Conservation (phyloP, 352 stramenopile genomes). For the Phytopythium vexans region DNA sequence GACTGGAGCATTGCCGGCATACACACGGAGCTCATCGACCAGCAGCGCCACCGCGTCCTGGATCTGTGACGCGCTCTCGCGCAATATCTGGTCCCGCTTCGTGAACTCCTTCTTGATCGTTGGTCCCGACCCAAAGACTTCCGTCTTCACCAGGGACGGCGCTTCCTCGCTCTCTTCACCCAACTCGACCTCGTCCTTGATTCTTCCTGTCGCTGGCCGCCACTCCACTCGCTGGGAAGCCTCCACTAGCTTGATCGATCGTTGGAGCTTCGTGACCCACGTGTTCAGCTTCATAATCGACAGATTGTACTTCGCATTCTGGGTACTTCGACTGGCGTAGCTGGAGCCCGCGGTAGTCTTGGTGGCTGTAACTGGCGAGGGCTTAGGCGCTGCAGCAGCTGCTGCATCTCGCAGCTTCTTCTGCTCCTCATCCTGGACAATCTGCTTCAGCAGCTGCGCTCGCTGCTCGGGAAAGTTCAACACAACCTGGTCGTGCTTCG, state of each 20-base stretch:
- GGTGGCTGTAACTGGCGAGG: not conserved
- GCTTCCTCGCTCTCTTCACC: slow-evolving; percentile 16
- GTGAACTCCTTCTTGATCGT: slow-evolving; percentile 78
- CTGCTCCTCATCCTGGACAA: slow-evolving; percentile 66
- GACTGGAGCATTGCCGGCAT: slow-evolving; percentile 36
- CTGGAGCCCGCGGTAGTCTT: slow-evolving; percentile 12
- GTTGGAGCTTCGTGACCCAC: slow-evolving; percentile 68
- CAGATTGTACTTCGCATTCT: slow-evolving; percentile 72
- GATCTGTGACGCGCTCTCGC: slow-evolving; percentile 52
- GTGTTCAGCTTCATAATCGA: slow-evolving; percentile 74
- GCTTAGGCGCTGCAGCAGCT: slow-evolving; percentile 6
- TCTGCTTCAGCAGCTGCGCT: slow-evolving; percentile 46
- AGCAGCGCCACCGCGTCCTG: slow-evolving; percentile 55
- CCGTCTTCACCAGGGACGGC: slow-evolving; percentile 32
- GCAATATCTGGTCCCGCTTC: slow-evolving; percentile 64
- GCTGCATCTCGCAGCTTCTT: slow-evolving; percentile 21
- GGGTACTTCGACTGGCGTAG: slow-evolving; percentile 52
- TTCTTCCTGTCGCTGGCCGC: slow-evolving; percentile 13
- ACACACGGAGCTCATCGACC: slow-evolving; percentile 70
- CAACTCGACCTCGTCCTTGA: slow-evolving; percentile 22
- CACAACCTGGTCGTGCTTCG: slow-evolving; percentile 42
- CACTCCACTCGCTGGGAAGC: slow-evolving; percentile 74
- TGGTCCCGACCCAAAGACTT: slow-evolving; percentile 55
- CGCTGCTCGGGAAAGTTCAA: slow-evolving; percentile 79
- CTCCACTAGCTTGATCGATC: slow-evolving; percentile 76